Evolutionary conservation across 2,329 filamentous ascomycete genomes (phyloP), one percentile per base, ranked within the genome.

Genomic region (Fusarium odoratissimum): DNA sequence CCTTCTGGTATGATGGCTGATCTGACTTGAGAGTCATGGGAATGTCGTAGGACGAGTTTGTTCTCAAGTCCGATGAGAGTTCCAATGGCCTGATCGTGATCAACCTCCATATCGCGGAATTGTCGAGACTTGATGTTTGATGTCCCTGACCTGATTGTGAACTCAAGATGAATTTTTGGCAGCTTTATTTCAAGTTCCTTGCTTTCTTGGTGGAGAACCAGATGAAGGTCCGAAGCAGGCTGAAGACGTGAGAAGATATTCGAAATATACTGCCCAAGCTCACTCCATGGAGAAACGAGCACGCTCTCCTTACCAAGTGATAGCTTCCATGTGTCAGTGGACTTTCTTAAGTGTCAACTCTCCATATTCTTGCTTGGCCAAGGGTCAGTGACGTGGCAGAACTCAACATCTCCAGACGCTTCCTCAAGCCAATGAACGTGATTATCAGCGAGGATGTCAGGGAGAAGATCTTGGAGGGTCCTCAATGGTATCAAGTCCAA

Each of bases 341-440:
- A 3, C 11, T 2, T 80, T 85, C 1, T 70, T 1, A 75, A 44
- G 2, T 19, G 17, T 79, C 79, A 83, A 6, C 73, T 75, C 0
- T 64, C 23, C 0, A 56, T 3, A 1, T 21, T 6, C 3, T 64
- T 69, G 1, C 69, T 17, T 3, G 6, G 44, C 83, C 82, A 84
- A 1, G 78, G 77, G 1, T 67, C 54, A 1, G 40, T 16, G 0
- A 71, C 23, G 0, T 77, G 66, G 5, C 82, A 77, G 17, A 85
- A 82, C 33, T 84, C 79, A 8, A 86, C 44, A 0, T 31, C 55
- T 0, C 58, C 73, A 2, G 71, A 46, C 2, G 77, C 7, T 28
- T 85, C 71, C 48, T 86, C 82, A 1, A 25, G n/a, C 87, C 88
- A 90, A 61, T 89, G 87, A 0, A 81, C 78, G 58, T 80, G 84